A percentile compares a stretch with the other conserved stretches of the same genome.
Evolutionary conservation across 345 rosid genomes (phyloP).

Genomic region (Hibiscus syriacus): DNA sequence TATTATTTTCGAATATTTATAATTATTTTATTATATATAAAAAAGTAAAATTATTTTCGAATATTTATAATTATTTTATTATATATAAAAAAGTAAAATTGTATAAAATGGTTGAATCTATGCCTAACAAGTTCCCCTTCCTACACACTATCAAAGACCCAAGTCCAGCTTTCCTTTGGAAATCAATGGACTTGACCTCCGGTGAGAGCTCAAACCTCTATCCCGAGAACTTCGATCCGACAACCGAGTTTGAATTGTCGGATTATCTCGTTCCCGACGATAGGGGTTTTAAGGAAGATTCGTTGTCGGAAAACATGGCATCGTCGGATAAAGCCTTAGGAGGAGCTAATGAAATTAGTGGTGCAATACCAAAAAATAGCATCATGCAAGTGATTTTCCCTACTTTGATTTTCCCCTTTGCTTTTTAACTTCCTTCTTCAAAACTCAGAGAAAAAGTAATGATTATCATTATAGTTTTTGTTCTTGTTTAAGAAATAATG

Average conservation of each 20-base stretch:
- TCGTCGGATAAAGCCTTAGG: neutral
- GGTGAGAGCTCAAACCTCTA: neutral
- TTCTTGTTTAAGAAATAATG: neutral
- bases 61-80: neutral
- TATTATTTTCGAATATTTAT: neutral
- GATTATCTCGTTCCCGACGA: neutral
- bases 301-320: constrained; percentile 1
- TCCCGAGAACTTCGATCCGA: neutral
- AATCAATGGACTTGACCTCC: constrained; percentile 4
- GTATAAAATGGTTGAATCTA: neutral
- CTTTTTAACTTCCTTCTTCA: neutral
- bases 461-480: neutral
- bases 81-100: neutral
- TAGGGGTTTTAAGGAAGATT: neutral
- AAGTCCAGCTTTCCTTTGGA: neutral
- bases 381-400: constrained; percentile 7
- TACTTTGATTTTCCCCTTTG: neutral
- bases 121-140: neutral
- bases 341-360: neutral
- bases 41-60: neutral
- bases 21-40: neutral
- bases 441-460: neutral
- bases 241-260: neutral
- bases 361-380: neutral
- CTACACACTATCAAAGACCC: neutral